Base-by-base conservation (phyloP, 169 alveolate genomes). In the Eimeria tenella region DNA sequence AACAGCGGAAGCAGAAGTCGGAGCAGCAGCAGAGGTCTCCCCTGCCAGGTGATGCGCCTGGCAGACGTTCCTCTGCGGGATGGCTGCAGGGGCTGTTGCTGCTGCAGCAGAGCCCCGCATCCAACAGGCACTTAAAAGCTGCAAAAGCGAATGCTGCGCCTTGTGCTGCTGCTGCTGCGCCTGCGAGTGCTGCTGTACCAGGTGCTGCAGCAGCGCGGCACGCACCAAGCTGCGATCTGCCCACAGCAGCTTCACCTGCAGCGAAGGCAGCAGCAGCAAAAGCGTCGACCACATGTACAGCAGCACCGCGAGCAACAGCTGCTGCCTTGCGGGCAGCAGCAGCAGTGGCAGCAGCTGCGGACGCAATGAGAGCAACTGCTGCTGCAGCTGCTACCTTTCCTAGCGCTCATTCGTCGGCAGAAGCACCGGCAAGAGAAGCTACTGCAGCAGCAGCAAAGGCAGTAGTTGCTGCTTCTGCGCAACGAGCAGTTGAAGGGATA, bases 41-140 rank as follows among this genome's bases (percentile, higher is more conserved):
- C 68, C 68, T 17, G 19, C 11, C 11, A 58, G 68, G 19, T 13
- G 68, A 58, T 13, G 68, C 4, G 19, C 68, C 68, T 13, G 77
- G n/a, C 3, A 13, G 77, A 68, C 77, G 77, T n/a, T n/a, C 31
- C 31, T 13, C 49, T 17, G 31, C 31, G 9, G 77, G n/a, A 23
- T 68, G 77, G 77, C 77, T 68, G 77, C n/a, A n/a, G 31, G 77
- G 77, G 31, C 77, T 68, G 77, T 10, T 68, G 77, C 77, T 68
- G 77, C 77, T 13, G 77, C 77, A 17, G 77, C 77, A 68, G 13
- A 68, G 31, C n/a, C 77, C 77, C 49, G 13, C 31, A 1, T 23
- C n/a, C 42, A 68, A 68, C 31, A 68, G 77, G n/a, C 77, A 68
- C 77, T 68, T 68, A 10, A 68, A n/a, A 68, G 11, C 77, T 17